Base-by-base conservation (phyloP, 2,329 filamentous ascomycete species). In the Talaromyces sp. region DNA sequence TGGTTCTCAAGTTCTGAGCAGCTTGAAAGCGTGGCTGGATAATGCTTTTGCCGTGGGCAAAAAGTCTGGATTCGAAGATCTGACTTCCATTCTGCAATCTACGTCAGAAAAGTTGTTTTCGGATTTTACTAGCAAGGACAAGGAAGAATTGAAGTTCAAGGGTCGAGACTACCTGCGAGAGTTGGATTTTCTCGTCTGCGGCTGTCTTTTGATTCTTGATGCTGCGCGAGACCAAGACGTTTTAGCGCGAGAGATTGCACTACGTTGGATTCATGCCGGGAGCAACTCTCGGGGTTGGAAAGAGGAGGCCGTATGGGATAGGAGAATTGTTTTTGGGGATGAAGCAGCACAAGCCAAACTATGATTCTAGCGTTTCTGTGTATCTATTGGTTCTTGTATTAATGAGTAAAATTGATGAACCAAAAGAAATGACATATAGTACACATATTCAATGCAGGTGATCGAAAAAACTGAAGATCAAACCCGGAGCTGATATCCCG, bases 81-180 rank as follows among this genome's bases (percentile, higher is more conserved):
- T 61, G 31, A 50, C 50, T 82, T n/a, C 75, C 64, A 84, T 41
- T 70, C 80, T 26, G 80, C 83, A 60, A 74, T 74, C 1, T 61
- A 64, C 0, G 72, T 67, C 38, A 74, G 79, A 54, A 72, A 72
- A 48, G 21, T 46, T 56, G 19, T 54, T 62, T 14, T 62, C 46
- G 50, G 56, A 59, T 9, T 54, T 62, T 19, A 35, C 41, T 3
- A 10, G 21, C 17, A 62, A 58, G 41, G 61, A 56, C 19, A 58
- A 43, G n/a, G 70, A 74, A 31, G 69, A 73, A 55, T 61, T 74
- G 19, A 63, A 65, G 14, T 62, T 67, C 51, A 63, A 63, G 38
- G 69, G 70, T 12, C 67, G 68, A 46, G 65, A 68, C 31, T 59
- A 73, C 29, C 65, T 73, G 58, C 65, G 65, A 38, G 64, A 67